A percentile compares a stretch with the other conserved stretches of the same genome.
phyloP scores from a whole-genome alignment of 108 stramenopile species.

The Cyclotella kingstonii region DNA sequence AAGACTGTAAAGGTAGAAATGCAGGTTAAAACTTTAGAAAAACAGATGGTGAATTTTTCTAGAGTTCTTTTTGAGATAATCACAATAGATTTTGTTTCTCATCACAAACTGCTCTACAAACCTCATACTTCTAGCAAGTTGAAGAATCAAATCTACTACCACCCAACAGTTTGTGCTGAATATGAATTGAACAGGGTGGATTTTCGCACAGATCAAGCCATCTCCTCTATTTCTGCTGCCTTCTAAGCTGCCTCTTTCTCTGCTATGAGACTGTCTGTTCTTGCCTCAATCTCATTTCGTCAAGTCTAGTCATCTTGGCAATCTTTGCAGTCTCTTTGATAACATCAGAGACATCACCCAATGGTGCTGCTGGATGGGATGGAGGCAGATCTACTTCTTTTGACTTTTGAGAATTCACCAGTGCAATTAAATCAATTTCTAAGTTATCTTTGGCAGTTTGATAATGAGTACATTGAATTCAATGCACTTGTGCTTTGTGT shows the following conservation, averaged over 20 bases:
- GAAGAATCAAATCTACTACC: no score
- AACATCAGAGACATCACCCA: constrained; percentile 26
- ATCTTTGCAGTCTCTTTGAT: constrained; percentile 40
- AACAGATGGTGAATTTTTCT: no score
- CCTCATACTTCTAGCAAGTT: no score
- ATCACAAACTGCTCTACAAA: no score
- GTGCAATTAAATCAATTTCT: constrained; percentile 82
- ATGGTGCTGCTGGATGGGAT: constrained; percentile 28
- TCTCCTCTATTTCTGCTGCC: constrained; percentile 34
- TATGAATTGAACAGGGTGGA: no score
- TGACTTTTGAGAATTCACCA: constrained; percentile 73
- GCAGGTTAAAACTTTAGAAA: no score
- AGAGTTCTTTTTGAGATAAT: no score
- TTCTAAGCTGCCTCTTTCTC: constrained; percentile 10
- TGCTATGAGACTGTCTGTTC: background rate
- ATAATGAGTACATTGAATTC: constrained; percentile 75
- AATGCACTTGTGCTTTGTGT: constrained; percentile 57
- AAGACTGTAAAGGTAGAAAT: no score
- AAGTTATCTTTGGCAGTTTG: constrained; percentile 87
- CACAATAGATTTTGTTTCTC: no score
- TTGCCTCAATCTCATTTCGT: background rate
- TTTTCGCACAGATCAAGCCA: constrained; percentile 39
- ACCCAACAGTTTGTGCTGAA: no score
- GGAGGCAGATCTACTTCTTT: constrained; percentile 36
- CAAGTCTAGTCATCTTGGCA: constrained; percentile 36